A percentile compares a stretch with the other conserved stretches of the same genome.
These are phyloP conservation scores for Globisporangium apiculatum DNA, from an alignment of 352 stramenopile species.

Conservation along the genomic window DNA sequence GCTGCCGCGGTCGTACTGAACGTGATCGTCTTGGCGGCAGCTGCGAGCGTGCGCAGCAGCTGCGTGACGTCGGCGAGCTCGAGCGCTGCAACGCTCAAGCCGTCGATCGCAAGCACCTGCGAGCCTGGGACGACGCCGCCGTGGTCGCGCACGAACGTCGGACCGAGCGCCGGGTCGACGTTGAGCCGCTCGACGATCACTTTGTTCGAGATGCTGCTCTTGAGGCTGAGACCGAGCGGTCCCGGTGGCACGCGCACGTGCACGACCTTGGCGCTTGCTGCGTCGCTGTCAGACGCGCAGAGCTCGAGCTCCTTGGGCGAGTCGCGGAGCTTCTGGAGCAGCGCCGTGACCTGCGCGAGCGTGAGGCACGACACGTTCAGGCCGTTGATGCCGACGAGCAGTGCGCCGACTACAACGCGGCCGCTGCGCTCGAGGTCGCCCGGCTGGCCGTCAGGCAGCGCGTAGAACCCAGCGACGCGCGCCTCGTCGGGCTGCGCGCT, in stretches of 20 bases:
- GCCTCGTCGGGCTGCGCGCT: constrained; percentile 18
- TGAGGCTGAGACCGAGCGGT: constrained; percentile 45
- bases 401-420: constrained; percentile 25
- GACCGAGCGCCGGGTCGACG: constrained; percentile 19
- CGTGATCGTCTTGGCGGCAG: constrained; percentile 47
- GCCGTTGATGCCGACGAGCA: constrained; percentile 38
- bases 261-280: constrained; percentile 17
- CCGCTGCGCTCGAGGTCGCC: constrained; percentile 29
- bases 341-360: constrained; percentile 22
- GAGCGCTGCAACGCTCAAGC: constrained; percentile 31
- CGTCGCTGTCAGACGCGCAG: constrained; percentile 2
- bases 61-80: constrained; percentile 27
- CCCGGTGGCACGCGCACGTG: constrained; percentile 34
- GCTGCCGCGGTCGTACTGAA: constrained; percentile 37
- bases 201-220: constrained; percentile 28
- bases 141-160: constrained; percentile 33
- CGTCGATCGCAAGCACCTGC: constrained; percentile 43
- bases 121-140: constrained; percentile 40
- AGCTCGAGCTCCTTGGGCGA: constrained; percentile 35
- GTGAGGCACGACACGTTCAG: constrained; percentile 49
- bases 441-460: constrained; percentile 15
- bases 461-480: constrained; percentile 35
- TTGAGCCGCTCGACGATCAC: constrained; percentile 43
- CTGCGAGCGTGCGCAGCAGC: constrained; percentile 26
- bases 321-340: constrained; percentile 42